Evolutionary conservation across 2,329 filamentous ascomycete species (phyloP), one percentile per base, ranked within the genome.

Genomic region (Fusarium sp.): DNA sequence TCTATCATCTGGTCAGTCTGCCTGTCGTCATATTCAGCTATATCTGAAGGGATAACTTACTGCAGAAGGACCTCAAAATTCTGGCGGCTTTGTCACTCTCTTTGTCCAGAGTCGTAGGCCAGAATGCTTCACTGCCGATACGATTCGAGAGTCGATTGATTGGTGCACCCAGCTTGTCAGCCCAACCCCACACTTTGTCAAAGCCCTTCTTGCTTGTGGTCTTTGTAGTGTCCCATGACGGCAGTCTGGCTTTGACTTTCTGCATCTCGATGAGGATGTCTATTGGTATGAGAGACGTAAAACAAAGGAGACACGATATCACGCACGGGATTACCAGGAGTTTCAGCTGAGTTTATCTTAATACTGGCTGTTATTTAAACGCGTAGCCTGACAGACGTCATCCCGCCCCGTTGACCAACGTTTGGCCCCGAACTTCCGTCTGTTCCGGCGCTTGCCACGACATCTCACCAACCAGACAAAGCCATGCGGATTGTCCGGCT

Each of bases 41-140:
- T 25, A 11, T 3, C 5, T 15, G 12, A 15, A 3, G 8, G 12
- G 9, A 2, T n/a, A 12, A 79, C 90, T 77, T 85, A 93, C 91
- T 96, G 86, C 94, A 97, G 81, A 97, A 97, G 72, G 91, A 94
- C 77, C 90, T 89, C 49, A 97, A 81, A 44, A 97, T 97, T 21
- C 94, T 87, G 28, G 94, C 94, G 2, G 94, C 94, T 84, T 97
- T 97, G 81, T 97, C 94, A 76, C 92, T 93, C 84, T 97, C 95
- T 80, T 94, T 94, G 78, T 97, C 94, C 74, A 97, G 86, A 2
- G 92, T 92, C 57, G 92, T 94, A 4, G 95, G 94, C 91, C 94
- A 94, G 81, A 97, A 97, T 7, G 93, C 92, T 82, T 97, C 94
- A 42, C 83, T 83, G 32, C 94, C 94, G 56, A 97, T 87, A 80